A percentile compares a stretch with the other conserved stretches of the same genome.
Conservation (phyloP, 495 filamentous ascomycete species). For the Cercophora samala region DNA sequence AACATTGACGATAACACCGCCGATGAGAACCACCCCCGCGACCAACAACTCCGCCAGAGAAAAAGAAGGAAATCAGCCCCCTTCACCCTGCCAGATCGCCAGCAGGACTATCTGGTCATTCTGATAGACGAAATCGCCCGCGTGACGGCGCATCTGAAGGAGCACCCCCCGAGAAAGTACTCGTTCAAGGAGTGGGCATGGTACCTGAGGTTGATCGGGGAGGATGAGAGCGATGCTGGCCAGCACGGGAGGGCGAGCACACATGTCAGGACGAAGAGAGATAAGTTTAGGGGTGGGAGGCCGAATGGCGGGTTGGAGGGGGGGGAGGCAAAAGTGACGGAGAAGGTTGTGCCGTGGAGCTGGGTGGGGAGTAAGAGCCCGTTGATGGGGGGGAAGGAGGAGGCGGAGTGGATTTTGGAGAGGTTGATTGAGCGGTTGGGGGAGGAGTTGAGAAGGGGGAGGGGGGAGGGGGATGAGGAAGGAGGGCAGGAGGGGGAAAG, state of each 20-base stretch:
- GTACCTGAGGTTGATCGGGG: slow-evolving; percentile 71
- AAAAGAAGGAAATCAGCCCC: slow-evolving; percentile 9
- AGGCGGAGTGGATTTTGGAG: slow-evolving; percentile 79
- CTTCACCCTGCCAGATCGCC: slow-evolving; percentile 31
- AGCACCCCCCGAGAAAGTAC: slow-evolving; percentile 62
- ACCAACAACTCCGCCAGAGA: not conserved
- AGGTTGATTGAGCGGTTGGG: slow-evolving; percentile 55
- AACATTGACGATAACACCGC: slow-evolving; percentile 20
- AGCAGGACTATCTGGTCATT: slow-evolving; percentile 61
- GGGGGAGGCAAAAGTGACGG: slow-evolving; percentile 8
- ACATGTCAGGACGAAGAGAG: slow-evolving; percentile 3
- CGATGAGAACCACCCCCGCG: slow-evolving; percentile 12
- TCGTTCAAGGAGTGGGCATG: slow-evolving; percentile 79
- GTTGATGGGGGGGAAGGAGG: slow-evolving; percentile 66
- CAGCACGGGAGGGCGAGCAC: slow-evolving; percentile 33
- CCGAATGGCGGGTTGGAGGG: slow-evolving; percentile 20
- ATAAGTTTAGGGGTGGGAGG: slow-evolving; percentile 11
- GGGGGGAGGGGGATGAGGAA: slow-evolving; percentile 13
- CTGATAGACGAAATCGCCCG: slow-evolving; percentile 66
- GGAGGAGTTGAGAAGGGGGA: slow-evolving; percentile 45
- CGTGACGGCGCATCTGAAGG: slow-evolving; percentile 61
- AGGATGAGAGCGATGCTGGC: slow-evolving; percentile 55
- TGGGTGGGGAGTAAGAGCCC: slow-evolving; percentile 74
- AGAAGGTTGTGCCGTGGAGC: slow-evolving; percentile 52
- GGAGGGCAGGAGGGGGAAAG: not conserved